Evolutionary conservation across 768 basidiomycete species (phyloP), one percentile per base, ranked within the genome.

Genomic region (Nidularia pulvinata): DNA sequence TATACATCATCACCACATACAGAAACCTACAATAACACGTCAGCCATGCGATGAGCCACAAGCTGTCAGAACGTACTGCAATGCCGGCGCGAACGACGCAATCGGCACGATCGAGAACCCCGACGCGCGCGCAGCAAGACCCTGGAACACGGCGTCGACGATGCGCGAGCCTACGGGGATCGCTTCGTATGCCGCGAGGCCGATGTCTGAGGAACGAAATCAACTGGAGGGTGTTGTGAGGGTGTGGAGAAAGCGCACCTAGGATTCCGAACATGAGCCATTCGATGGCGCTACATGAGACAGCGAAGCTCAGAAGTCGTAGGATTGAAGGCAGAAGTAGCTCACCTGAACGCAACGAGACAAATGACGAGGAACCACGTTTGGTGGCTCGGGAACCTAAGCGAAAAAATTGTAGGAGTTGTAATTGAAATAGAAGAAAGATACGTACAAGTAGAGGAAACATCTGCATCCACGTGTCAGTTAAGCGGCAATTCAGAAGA

Each of bases 1-100:
- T 83, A 55, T 83, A 85, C 89, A 90, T 92, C 88, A 93, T 86
- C 54, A 90, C 80, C 6, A 88, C 77, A 60, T 89, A 89, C 1
- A 91, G 63, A 39, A 91, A 85, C 57, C 84, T 85, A 48, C 9
- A 14, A 7, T 2, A 7, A 13, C 7, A 25, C 33, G 13, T 56
- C 35, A 44, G 16, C 48, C 47, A n/a, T 14, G 45, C 7, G 48
- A 14, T 13, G 7, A 1, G 6, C 2, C 6, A 44, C 5, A 48
- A 7, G 16, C 47, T 10, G 34, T 33, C 9, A 19, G 22, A 6
- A 74, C 81, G 57, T 55, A 86, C 86, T 90, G 83, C 37, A 91
- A 69, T 6, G 90, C 85, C 0, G 91, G 91, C 0, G 89, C 85
- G 2, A 87, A 62, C 6, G 70, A 65, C 0, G 77, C 69, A 1